phyloP scores from a whole-genome alignment of 2,329 filamentous ascomycete species.

The Dothistroma septosporum region DNA sequence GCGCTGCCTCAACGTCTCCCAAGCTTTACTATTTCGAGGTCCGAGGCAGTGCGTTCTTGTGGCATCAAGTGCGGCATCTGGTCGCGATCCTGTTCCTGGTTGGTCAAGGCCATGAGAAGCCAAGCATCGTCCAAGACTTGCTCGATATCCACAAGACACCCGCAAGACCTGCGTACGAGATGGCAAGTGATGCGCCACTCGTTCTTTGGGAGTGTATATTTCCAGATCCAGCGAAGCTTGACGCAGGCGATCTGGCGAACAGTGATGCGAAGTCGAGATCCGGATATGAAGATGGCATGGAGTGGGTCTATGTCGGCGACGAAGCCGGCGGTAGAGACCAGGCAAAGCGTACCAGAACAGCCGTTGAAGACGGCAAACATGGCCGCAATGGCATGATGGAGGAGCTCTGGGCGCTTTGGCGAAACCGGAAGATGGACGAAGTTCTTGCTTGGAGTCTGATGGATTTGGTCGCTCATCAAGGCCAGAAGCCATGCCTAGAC shows the following conservation, averaged over 20 bases:
- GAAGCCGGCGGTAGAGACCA: slow-evolving; percentile 41
- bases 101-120: slow-evolving; percentile 78
- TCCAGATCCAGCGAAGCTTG: slow-evolving; percentile 48
- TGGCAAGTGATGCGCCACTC: slow-evolving; percentile 84
- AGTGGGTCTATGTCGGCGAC: slow-evolving; percentile 78
- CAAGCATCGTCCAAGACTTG: slow-evolving; percentile 67
- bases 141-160: slow-evolving; percentile 70
- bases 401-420: slow-evolving; percentile 78
- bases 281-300: slow-evolving; percentile 55
- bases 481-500: slow-evolving; percentile 19
- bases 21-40: slow-evolving; percentile 86
- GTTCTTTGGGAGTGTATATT: slow-evolving; percentile 97
- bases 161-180: slow-evolving; percentile 77
- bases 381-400: slow-evolving; percentile 65
- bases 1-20: slow-evolving; percentile 29
- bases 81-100: slow-evolving; percentile 88
- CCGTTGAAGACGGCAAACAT: slow-evolving; percentile 56
- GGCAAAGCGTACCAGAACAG: slow-evolving; percentile 27
- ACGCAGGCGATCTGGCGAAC: slow-evolving; percentile 35
- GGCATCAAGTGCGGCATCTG: slow-evolving; percentile 97
- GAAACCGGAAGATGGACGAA: slow-evolving; percentile 83
- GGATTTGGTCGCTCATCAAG: slow-evolving; percentile 52
- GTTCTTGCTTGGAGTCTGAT: slow-evolving; percentile 72
- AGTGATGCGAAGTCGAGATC: slow-evolving; percentile 38
- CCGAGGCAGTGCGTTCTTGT: slow-evolving; percentile 86